Percentiles rank a stretch among this genome's conserved stretches.
Conservation (phyloP, 176 grass and related monocot genomes). For the Poa annua region DNA sequence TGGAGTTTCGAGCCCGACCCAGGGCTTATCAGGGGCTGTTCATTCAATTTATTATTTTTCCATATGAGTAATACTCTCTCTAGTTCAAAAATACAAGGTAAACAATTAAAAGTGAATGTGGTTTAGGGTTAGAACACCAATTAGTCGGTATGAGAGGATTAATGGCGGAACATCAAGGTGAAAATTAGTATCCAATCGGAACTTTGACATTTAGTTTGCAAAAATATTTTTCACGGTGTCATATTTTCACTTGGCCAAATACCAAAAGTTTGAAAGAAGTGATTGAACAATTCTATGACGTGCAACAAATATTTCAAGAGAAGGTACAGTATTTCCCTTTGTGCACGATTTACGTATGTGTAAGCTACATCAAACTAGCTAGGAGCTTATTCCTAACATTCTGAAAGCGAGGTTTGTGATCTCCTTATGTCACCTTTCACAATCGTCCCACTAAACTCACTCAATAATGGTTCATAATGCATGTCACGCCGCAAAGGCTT, state of each 20-base stretch:
- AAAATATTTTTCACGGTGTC: background rate
- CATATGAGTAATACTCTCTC: background rate
- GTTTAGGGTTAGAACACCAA: background rate
- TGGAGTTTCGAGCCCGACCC: no score
- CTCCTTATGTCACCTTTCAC: constrained; percentile 47
- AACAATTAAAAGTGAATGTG: background rate
- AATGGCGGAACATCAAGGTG: background rate
- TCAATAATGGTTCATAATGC: constrained; percentile 10
- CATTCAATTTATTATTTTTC: background rate
- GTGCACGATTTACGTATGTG: background rate
- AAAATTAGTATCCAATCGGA: background rate
- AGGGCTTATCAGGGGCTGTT: no score
- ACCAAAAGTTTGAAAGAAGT: background rate
- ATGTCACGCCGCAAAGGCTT: constrained; percentile 39
- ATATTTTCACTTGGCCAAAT: background rate
- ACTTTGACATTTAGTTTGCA: background rate
- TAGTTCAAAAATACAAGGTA: background rate
- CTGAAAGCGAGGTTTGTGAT: constrained; percentile 37
- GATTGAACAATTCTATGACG: background rate
- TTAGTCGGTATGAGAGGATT: no score
- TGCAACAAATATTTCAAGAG: background rate
- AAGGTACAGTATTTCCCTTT: background rate
- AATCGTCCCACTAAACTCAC: constrained; percentile 42
- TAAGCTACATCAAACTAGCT: background rate
- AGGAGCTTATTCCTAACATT: constrained; percentile 36